Conservation (phyloP, 2,329 filamentous ascomycete species). For the Arthrobotrys entomopaga region DNA sequence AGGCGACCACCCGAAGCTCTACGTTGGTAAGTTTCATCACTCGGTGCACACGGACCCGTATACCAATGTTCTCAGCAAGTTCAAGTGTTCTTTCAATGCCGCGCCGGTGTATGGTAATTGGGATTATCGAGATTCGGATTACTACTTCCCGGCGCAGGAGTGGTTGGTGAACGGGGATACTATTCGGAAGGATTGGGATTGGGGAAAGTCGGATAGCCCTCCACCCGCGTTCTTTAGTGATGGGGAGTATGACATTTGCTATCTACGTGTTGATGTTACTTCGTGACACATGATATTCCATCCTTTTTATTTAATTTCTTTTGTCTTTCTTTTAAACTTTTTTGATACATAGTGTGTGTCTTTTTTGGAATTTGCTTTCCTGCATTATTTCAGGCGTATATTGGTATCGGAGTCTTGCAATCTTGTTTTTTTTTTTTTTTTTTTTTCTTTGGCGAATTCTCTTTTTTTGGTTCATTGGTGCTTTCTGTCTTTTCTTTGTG, state of each 20-base stretch:
- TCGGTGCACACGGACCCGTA: slow-evolving; percentile 42
- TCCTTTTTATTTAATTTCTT: slow-evolving; percentile 7
- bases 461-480: slow-evolving; percentile 18
- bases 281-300: slow-evolving; percentile 33
- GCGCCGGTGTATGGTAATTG: slow-evolving; percentile 47
- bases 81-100: slow-evolving; percentile 40
- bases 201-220: slow-evolving; percentile 50
- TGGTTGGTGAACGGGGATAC: slow-evolving; percentile 45
- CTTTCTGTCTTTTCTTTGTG: slow-evolving; percentile 9
- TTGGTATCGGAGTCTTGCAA: slow-evolving; percentile 23
- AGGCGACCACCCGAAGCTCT: slow-evolving; percentile 51
- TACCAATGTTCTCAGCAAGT: slow-evolving; percentile 37
- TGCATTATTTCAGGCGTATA: slow-evolving; percentile 43
- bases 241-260: slow-evolving; percentile 51
- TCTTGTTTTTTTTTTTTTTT: slow-evolving; percentile 10
- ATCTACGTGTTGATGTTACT: slow-evolving; percentile 48
- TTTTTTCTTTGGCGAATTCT: neutral
- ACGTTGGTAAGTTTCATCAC: slow-evolving; percentile 49
- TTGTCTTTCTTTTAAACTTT: slow-evolving; percentile 17
- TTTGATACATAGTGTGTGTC: too few relatives aligned
- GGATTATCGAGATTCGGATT: slow-evolving; percentile 49
- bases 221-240: slow-evolving; percentile 50
- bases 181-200: slow-evolving; percentile 48
- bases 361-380: slow-evolving; percentile 9
- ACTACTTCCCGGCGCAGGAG: slow-evolving; percentile 51